Evolutionary conservation across 495 filamentous ascomycete genomes (phyloP).

Genomic region (Talaromyces wortmannii): DNA sequence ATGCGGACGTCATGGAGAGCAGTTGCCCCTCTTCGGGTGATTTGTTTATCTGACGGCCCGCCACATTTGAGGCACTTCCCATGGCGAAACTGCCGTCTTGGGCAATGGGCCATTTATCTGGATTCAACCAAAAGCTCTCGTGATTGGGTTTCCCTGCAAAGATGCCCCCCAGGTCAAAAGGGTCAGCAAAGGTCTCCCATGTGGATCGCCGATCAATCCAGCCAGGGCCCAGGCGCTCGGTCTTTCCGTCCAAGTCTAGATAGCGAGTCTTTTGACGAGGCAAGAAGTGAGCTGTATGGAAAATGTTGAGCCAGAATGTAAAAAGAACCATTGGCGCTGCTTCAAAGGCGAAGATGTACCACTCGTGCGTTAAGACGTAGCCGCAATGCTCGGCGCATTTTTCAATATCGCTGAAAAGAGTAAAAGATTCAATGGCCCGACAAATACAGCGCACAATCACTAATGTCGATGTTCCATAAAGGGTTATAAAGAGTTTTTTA

Average conservation of each 20-base stretch:
- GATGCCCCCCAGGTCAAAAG: constrained; percentile 21
- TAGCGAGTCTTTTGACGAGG: constrained; percentile 23
- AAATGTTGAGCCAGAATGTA: constrained; percentile 28
- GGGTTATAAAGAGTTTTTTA: constrained; percentile 22
- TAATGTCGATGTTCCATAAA: constrained; percentile 31
- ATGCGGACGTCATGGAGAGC: neutral
- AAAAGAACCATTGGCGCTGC: constrained; percentile 31
- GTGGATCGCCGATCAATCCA: constrained; percentile 23
- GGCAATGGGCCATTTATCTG: constrained; percentile 20
- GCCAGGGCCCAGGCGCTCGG: constrained; percentile 31
- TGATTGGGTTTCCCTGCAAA: constrained; percentile 19
- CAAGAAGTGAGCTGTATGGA: constrained; percentile 26
- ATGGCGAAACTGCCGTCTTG: constrained; percentile 23
- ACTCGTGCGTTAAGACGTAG: constrained; percentile 23
- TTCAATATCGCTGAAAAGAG: constrained; percentile 11
- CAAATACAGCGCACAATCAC: constrained; percentile 30
- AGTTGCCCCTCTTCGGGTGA: too few relatives aligned
- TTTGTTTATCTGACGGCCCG: neutral
- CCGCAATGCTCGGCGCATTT: constrained; percentile 7
- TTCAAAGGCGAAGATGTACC: constrained; percentile 33
- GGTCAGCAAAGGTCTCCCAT: constrained; percentile 27
- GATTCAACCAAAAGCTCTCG: constrained; percentile 23
- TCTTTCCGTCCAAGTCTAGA: constrained; percentile 22
- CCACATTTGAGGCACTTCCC: constrained; percentile 12
- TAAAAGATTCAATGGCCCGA: constrained; percentile 29